phyloP scores from a whole-genome alignment of 2,329 filamentous ascomycete genomes.

The Penicillium sp. region DNA sequence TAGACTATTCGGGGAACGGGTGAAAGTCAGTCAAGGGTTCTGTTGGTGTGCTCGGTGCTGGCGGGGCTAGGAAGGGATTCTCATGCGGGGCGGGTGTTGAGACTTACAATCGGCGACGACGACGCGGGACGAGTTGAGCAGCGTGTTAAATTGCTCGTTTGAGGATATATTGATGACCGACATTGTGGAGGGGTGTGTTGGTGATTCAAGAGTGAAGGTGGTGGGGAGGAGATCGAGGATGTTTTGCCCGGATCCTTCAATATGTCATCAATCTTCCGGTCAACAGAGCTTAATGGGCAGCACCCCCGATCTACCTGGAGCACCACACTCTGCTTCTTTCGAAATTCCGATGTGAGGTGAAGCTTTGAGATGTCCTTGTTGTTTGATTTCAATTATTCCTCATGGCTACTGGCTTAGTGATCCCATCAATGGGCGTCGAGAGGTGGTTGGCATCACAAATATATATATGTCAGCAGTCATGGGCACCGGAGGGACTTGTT shows the following conservation, averaged over 20 bases:
- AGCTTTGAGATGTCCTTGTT: background rate
- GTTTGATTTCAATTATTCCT: background rate
- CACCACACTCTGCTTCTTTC: background rate
- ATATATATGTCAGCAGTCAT: background rate
- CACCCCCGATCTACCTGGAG: background rate
- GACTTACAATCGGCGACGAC: conserved; percentile 86
- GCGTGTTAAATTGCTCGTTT: conserved; percentile 63
- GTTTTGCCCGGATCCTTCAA: conserved; percentile 18
- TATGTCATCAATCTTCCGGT: conserved; percentile 31
- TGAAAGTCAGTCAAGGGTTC: conserved; percentile 8
- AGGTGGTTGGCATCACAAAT: background rate
- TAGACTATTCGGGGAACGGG: conserved; percentile 58
- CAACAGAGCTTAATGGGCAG: background rate
- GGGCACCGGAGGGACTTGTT: too few relatives aligned
- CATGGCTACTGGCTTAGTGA: background rate
- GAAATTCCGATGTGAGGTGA: background rate
- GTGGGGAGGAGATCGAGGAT: conserved; percentile 19
- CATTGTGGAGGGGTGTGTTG: conserved; percentile 36
- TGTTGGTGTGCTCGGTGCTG: background rate
- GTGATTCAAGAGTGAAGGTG: conserved; percentile 7
- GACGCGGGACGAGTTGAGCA: conserved; percentile 72
- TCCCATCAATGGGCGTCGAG: background rate
- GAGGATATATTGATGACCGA: conserved; percentile 60
- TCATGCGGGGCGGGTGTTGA: conserved; percentile 10
- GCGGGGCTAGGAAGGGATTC: conserved; percentile 7